Base-by-base conservation (phyloP, 805 yeast species). In the Suhomyces sp. region DNA sequence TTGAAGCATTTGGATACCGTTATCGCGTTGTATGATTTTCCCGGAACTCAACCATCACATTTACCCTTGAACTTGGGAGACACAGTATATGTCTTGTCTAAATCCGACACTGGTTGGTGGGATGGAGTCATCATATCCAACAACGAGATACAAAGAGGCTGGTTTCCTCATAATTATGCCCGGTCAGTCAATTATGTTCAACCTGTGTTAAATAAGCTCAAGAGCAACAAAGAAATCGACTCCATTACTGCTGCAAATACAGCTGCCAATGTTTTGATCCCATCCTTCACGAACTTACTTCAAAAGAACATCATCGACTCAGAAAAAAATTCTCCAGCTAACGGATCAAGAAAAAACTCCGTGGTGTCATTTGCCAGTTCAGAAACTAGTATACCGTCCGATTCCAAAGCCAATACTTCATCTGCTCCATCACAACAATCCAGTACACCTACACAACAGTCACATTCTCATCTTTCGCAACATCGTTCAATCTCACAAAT, bases 91-190 rank as follows among this genome's bases (percentile, higher is more conserved):
- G 93, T 88, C 10, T 53, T 85, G n/a, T 54, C 71, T 11, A 83
- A 82, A 41, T 66, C 77, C 11, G 75, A 72, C 25, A 56, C 77
- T 2, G 85, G 88, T 2, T 88, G 95, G 96, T 86, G 95, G 93
- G 95, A 88, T 56, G 95, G 96, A 8, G 68, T 82, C 12, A 33
- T 58, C 5, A 34, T 56, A 45, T 48, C 39, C 36, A 48, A 39
- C 42, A 73, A 74, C 5, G 72, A 65, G 4, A 56, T 72, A 5
- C 50, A 54, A 25, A 70, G 95, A 51, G 96, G 96, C 47, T 88
- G 95, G 95, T 85, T 88, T 63, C 95, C 95, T 12, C 74, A 74
- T 31, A 75, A 73, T 39, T 81, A 73, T 56, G 78, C 79, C 18
- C 68, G 74, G 30, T 54, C 72, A 1, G 69, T 68, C 13, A 65